Percentiles rank a stretch among this genome's conserved stretches.
Conservation (phyloP, 1,284 basidiomycete genomes). For the Irpex sp. region DNA sequence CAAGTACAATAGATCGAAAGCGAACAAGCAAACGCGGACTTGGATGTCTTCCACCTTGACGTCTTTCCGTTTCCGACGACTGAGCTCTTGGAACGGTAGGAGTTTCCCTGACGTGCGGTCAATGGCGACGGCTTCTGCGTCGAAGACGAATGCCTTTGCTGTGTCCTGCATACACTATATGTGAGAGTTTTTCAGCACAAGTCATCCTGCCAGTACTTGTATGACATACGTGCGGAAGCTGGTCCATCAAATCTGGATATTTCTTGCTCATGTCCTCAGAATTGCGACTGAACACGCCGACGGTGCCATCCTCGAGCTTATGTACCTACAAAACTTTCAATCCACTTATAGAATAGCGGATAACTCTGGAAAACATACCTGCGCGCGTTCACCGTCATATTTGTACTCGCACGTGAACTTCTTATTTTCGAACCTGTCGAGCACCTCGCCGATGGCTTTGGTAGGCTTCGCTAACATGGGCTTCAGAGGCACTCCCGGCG, state of each 20-base stretch:
- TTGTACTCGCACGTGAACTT: conserved; percentile 99
- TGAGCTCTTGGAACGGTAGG: conserved; percentile 97
- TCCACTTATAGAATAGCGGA: background rate
- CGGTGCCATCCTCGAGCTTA: conserved; percentile 72
- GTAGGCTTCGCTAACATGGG: conserved; percentile 99
- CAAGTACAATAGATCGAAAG: conserved; percentile 92
- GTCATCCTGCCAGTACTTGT: background rate
- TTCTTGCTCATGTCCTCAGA: conserved; percentile 99
- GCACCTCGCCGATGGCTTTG: conserved; percentile 97
- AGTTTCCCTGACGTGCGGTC: conserved; percentile 82
- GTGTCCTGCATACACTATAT: conserved; percentile 78
- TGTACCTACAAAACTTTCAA: conserved; percentile 58
- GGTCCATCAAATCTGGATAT: conserved; percentile 95
- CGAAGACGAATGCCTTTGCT: conserved; percentile 88
- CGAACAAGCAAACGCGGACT: conserved; percentile 93
- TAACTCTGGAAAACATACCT: conserved; percentile 43
- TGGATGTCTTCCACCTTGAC: conserved; percentile 96
- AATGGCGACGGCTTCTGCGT: conserved; percentile 96
- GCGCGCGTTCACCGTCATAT: conserved; percentile 98
- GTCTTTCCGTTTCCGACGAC: conserved; percentile 94
- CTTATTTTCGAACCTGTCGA: conserved; percentile 96
- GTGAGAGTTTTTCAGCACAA: background rate
- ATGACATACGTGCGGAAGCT: conserved; percentile 75
- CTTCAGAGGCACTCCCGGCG: conserved; percentile 94
- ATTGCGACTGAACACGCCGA: conserved; percentile 93